Evolutionary conservation across 176 grass and related monocot species (phyloP), one percentile per base, ranked within the genome.

Genomic region (Alopecurus myosuroides): DNA sequence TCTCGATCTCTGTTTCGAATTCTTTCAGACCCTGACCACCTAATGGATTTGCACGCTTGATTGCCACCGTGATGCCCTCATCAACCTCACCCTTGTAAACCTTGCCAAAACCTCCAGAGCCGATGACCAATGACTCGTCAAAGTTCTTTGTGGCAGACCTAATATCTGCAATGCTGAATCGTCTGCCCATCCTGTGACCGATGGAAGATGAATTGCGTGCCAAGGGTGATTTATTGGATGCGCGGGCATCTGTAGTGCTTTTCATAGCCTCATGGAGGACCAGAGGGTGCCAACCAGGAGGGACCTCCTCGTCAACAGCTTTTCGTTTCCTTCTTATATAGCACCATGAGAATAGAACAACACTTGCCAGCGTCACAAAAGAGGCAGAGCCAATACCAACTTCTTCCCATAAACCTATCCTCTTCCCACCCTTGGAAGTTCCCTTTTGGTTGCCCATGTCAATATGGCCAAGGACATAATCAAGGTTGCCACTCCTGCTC

Each of bases 1-100:
- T 95, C 81, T 95, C 91, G 30, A 95, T 98, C 87, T 98, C 96
- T 0, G 93, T 98, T 82, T 98, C 96, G 39, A 98, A 98, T 82
- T 95, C 96, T 77, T 91, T 95, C 53, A 94, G 44, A 40, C 96
- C 96, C 81, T 98, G 96, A 12, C 91, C 91, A 35, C 89, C 92
- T 76, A 90, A 81, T 84, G 83, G 81, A 80, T 98, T 90, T 41
- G 93, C 96, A 41, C 93, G 85, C 81, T 98, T 98, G 40, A 98
- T 87, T 3, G 96, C 96, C 13, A 98, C 93, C 40, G 89, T 67
- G 67, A 80, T 88, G 33, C 91, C 80, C 33, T 89, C 91, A 68
- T 92, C 87, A 1, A 98, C 86, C 34, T 90, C 89, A 15, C 96
- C 96, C 83, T 88, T 89, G 88, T 92, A 95, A 45, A 98, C 96